Base-by-base conservation (phyloP, 129 eudicot genomes). In the Saposhnikovia divaricata region DNA sequence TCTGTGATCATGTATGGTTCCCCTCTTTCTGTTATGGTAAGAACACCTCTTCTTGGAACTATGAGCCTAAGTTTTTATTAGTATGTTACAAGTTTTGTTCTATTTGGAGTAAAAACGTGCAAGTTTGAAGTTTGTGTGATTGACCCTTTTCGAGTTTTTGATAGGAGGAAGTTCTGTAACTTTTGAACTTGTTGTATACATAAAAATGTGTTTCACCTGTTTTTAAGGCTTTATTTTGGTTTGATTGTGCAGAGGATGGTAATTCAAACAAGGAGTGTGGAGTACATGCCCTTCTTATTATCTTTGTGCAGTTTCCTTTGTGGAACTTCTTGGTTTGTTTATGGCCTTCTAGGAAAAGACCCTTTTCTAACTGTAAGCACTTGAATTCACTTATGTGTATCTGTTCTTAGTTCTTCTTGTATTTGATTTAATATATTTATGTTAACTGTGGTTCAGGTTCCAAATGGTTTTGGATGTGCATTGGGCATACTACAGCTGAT, bases 1-100 rank as follows among this genome's bases (percentile, higher is more conserved):
- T 92, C 99, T 28, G 89, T 95, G 76, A 85, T 95, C 37, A 95
- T 95, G 99, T 95, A 95, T 47, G 98, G 91, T 27, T 92, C 98
- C 3, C 98, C 98, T 6, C 88, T 95, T 27, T 86, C 99, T 4
- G 84, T 95, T 82, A 92, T 95, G 86, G 98, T 95, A 89, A 72
- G 82, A 40, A 46, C 40, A 7, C 39, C 74, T 48, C 28, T 4
- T 42, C 16, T 39, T 18, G 19, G 27, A 37, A 6, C 21, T 71
- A 19, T 13, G 74, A 34, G 74, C 40, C 74, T 19, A 43, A 8
- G 0, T 40, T 12, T 25, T 19, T 45, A 19, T 18, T 21, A 42
- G 21, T 40, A 14, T 72, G 50, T 42, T 72, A 42, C 15, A 28
- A 51, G n/a, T 40, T 19, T 72, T 18, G 74, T 70, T 15, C 4